Conservation (phyloP, 257 asterid species). For the Plantago major region DNA sequence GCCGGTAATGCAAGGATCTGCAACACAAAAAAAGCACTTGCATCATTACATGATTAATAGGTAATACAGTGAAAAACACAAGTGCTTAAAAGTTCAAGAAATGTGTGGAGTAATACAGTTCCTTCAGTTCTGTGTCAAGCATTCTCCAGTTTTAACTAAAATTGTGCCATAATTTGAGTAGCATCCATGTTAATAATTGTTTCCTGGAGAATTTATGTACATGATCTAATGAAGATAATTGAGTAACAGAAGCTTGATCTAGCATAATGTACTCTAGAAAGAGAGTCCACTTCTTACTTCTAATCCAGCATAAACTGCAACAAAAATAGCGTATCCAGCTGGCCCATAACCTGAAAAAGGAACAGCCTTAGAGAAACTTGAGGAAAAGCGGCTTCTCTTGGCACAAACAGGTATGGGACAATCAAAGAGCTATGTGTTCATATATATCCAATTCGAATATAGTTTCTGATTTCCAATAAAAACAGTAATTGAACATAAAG, state of each 20-base stretch:
- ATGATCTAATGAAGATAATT: conserved; percentile 4
- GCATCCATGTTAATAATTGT: not conserved
- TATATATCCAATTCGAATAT: not conserved
- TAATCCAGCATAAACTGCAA: conserved; percentile 85
- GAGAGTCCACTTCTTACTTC: conserved; percentile 55
- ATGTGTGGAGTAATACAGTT: not conserved
- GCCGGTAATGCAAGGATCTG: conserved; percentile 96
- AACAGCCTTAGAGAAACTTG: conserved; percentile 15
- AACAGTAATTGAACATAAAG: not conserved
- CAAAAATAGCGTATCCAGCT: conserved; percentile 91
- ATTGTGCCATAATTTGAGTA: not conserved
- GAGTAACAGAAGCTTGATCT: conserved; percentile 13
- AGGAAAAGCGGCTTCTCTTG: conserved; percentile 9
- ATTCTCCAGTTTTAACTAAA: conserved; percentile 1
- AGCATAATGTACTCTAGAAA: conserved; percentile 17
- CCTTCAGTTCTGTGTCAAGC: not conserved
- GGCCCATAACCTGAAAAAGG: conserved; percentile 74
- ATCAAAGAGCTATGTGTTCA: conserved; percentile 1
- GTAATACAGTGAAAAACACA: conserved; percentile 6
- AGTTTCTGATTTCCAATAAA: not conserved
- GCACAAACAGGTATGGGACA: conserved; percentile 9
- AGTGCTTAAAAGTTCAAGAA: not conserved
- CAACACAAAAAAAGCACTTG: conserved; percentile 21
- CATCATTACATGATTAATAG: conserved; percentile 18
- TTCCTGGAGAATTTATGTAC: conserved; percentile 9